Base-by-base conservation (phyloP, 2,329 filamentous ascomycete species). In the Cladobotryum mycophilum region DNA sequence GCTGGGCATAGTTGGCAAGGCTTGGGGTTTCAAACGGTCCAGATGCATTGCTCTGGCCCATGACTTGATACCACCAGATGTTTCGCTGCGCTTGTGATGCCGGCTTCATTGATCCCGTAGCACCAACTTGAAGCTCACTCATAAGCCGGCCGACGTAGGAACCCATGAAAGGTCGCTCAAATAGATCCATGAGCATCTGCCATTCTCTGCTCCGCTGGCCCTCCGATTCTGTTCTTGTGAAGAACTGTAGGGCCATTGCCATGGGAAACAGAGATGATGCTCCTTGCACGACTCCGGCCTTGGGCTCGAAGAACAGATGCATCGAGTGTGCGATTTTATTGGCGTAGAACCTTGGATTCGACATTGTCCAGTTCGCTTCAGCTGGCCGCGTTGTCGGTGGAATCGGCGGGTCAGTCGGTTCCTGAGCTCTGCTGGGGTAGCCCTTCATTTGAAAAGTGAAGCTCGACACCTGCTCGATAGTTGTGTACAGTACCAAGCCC, bases 301-400 rank as follows among this genome's bases (percentile, higher is more conserved):
- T 36, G 30, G 51, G 53, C 15, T 52, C 53, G 13, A 53, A 51
- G 25, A 57, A 48, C 13, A 56, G 41, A 25, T 52, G 49, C 7
- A 54, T 52, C 3, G 45, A 34, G n/a, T 53, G 54, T 8, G 52
- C 54, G 18, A 57, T 57, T 41, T 57, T 57, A 42, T 41, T 43
- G 4, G 54, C 49, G 41, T 47, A 57, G 17, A 53, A 22, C n/a
- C 18, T 45, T 3, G 55, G 52, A 15, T 42, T 51, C 6, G 40
- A 13, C 25, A 44, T 42, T 15, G n/a, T 38, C 7, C 15, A 30
- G 11, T 38, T 38, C n/a, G 38, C 35, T n/a, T 17, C 14, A 4
- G 17, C 9, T 30, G 17, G 22, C 11, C 17, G 15, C 12, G 17
- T 12, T 5, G 9, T 1, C 25, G 42, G 18, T n/a, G 49, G 44